A percentile compares a stretch with the other conserved stretches of the same genome.
These are phyloP conservation scores for Ascochyta pisi DNA, from an alignment of 2,329 filamentous ascomycete species.

Conservation along the genomic window DNA sequence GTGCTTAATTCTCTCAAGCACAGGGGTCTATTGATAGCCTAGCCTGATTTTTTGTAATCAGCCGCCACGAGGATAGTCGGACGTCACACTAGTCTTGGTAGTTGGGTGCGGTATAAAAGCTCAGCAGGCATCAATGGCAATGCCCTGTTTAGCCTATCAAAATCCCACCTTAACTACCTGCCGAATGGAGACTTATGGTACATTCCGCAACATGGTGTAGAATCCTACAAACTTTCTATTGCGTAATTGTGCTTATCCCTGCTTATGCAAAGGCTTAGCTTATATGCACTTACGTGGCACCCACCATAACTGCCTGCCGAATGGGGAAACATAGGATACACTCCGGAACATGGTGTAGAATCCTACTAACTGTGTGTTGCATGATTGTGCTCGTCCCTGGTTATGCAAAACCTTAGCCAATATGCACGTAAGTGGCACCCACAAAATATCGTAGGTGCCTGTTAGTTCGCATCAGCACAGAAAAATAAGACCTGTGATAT, in stretches of 20 bases:
- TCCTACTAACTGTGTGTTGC: not conserved
- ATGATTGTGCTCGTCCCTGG: not conserved
- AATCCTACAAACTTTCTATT: too few species aligned
- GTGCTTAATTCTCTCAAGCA: not conserved
- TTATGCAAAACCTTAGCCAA: not conserved
- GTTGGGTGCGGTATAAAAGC: not conserved
- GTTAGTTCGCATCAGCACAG: not conserved
- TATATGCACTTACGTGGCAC: too few species aligned
- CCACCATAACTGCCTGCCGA: too few species aligned
- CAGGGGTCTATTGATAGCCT: not conserved
- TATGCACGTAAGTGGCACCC: not conserved
- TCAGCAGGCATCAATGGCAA: not conserved
- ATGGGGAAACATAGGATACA: too few species aligned
- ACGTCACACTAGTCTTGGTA: not conserved
- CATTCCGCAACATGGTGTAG: not conserved
- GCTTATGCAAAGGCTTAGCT: too few species aligned
- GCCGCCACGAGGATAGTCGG: not conserved
- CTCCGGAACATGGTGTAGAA: not conserved
- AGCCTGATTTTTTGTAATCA: not conserved
- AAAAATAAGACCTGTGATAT: not conserved
- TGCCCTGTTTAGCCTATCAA: not conserved
- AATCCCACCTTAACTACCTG: not conserved
- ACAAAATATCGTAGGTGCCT: not conserved
- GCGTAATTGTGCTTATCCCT: too few species aligned
- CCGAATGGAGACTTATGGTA: not conserved